Evolutionary conservation across 2,329 filamentous ascomycete genomes (phyloP).

Genomic region (Boeremia lycopersici): DNA sequence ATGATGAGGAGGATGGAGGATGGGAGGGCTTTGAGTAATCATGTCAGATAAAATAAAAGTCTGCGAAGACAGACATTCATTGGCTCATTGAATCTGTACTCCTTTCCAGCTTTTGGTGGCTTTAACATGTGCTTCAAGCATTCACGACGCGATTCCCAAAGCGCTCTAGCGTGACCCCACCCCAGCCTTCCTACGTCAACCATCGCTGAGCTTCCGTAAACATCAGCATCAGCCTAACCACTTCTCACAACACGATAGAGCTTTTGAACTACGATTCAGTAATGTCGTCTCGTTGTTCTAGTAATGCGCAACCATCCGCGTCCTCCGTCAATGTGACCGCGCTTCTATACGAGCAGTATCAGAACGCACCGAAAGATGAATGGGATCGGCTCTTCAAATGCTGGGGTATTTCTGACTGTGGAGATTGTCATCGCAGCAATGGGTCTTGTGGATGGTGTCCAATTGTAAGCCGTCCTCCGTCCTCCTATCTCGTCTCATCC

Average conservation of each 20-base stretch:
- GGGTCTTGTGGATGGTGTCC: constrained; percentile 54
- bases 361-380: constrained; percentile 39
- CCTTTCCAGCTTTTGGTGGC: too few relatives aligned
- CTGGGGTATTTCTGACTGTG: constrained; percentile 45
- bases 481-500: background rate
- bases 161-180: constrained; percentile 20
- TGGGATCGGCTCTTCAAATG: constrained; percentile 39
- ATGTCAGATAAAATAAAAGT: background rate
- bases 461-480: constrained; percentile 37
- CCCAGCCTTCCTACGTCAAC: constrained; percentile 12
- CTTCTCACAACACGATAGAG: background rate
- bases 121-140: background rate
- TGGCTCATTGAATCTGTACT: background rate
- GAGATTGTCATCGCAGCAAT: constrained; percentile 44
- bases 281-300: constrained; percentile 24
- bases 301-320: constrained; percentile 6
- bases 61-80: background rate
- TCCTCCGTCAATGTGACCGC: constrained; percentile 29
- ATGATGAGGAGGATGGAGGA: constrained; percentile 51
- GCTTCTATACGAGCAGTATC: constrained; percentile 31
- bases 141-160: constrained; percentile 3
- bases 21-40: constrained; percentile 60
- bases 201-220: background rate
- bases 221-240: constrained; percentile 1
- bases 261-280: background rate